Conservation (phyloP, 352 stramenopile genomes). For the Globisporangium perplexum region DNA sequence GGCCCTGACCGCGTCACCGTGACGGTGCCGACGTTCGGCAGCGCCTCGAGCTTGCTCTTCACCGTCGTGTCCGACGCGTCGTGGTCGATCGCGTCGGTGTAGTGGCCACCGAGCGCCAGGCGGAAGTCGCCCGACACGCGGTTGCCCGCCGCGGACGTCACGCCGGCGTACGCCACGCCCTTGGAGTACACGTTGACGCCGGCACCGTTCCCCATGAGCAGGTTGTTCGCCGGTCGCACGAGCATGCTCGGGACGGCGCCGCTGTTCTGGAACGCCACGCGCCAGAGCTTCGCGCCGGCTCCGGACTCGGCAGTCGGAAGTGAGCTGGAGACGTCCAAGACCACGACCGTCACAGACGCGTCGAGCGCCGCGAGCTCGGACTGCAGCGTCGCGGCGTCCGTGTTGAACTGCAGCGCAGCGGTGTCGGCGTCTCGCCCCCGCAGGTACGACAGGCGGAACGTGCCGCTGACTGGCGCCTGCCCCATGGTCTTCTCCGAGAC, state of each 20-base stretch:
- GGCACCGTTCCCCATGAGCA: slow-evolving; percentile 86
- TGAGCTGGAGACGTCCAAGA: slow-evolving; percentile 52
- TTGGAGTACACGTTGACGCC: slow-evolving; percentile 78
- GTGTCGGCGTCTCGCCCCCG: slow-evolving; percentile 76
- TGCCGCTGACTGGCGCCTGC: slow-evolving; percentile 85
- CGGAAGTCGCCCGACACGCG: slow-evolving; percentile 85
- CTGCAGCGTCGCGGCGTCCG: slow-evolving; percentile 43
- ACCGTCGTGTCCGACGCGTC: slow-evolving; percentile 92
- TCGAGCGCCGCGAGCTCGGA: slow-evolving; percentile 76
- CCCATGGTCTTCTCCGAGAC: slow-evolving; percentile 71
- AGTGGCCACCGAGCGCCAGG: slow-evolving; percentile 85
- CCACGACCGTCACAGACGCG: slow-evolving; percentile 60
- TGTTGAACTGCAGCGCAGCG: slow-evolving; percentile 52
- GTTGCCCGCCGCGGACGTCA: slow-evolving; percentile 82
- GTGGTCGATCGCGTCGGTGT: slow-evolving; percentile 85
- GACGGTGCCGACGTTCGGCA: slow-evolving; percentile 92
- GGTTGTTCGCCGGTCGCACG: slow-evolving; percentile 65
- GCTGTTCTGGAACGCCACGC: slow-evolving; percentile 88
- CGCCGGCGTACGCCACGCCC: slow-evolving; percentile 24
- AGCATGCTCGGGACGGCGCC: slow-evolving; percentile 88
- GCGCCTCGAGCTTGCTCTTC: slow-evolving; percentile 86
- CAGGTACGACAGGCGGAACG: slow-evolving; percentile 87
- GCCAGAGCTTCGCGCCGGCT: slow-evolving; percentile 69
- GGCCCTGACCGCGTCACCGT: slow-evolving; percentile 78
- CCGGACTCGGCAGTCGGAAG: slow-evolving; percentile 30